Conservation (phyloP, 1,284 basidiomycete genomes). For the Apiotrichum gracile region DNA sequence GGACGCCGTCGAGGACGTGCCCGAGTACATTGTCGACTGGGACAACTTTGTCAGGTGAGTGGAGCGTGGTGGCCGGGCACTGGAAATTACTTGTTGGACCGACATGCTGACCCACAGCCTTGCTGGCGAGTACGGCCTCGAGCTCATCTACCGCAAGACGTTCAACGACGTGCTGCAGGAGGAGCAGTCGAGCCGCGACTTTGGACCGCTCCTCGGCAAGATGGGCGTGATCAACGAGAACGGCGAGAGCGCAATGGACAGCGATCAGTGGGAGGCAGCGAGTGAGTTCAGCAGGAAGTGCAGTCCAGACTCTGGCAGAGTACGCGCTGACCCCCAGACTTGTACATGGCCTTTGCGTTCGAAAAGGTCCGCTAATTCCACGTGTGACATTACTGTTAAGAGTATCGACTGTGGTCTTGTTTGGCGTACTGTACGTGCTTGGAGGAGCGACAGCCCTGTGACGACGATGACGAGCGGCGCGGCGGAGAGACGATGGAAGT, state of each 20-base stretch:
- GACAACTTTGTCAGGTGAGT: slow-evolving; percentile 65
- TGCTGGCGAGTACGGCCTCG: slow-evolving; percentile 73
- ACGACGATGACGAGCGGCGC: no score
- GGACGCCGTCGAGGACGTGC: slow-evolving; percentile 94
- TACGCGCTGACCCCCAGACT: slow-evolving; percentile 53
- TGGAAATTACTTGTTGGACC: no score
- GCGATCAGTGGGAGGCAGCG: slow-evolving; percentile 91
- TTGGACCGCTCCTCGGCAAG: slow-evolving; percentile 65
- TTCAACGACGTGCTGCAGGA: slow-evolving; percentile 83
- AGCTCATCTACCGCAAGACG: slow-evolving; percentile 70
- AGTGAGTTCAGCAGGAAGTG: slow-evolving; percentile 57
- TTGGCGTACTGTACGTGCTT: no score
- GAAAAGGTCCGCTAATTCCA: slow-evolving; percentile 52
- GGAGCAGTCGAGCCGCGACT: slow-evolving; percentile 69
- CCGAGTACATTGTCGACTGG: slow-evolving; percentile 95
- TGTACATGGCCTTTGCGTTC: slow-evolving; percentile 78
- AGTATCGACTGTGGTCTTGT: no score
- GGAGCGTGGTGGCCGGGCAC: no score
- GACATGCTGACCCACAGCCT: slow-evolving; percentile 44
- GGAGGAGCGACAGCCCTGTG: no score
- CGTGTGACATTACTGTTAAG: neutral
- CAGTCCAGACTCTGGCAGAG: no score
- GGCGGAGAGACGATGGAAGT: no score
- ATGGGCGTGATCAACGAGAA: slow-evolving; percentile 83
- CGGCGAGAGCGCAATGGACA: slow-evolving; percentile 83